phyloP scores from a whole-genome alignment of 208 protist genomes.

The Crithidia fasciculata region DNA sequence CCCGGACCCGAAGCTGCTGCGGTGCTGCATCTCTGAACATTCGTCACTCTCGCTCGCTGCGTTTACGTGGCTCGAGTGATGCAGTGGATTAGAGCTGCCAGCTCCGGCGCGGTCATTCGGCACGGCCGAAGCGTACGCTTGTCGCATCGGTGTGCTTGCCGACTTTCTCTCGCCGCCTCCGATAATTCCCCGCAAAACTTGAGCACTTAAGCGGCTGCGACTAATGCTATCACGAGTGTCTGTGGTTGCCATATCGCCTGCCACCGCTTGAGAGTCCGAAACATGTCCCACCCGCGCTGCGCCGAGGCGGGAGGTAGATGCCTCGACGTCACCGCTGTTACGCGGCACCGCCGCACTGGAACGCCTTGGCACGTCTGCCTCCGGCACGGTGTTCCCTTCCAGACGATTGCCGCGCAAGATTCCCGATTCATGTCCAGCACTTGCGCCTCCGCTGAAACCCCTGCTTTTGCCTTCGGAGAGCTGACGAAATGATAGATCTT shows the following conservation, averaged over 20 bases:
- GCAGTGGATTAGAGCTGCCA: slow-evolving; percentile 16
- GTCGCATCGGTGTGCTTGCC: background rate
- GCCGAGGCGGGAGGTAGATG: background rate
- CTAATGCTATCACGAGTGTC: slow-evolving; percentile 21
- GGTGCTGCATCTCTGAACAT: background rate
- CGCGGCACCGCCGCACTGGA: background rate
- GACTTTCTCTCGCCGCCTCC: background rate
- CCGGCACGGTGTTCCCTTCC: background rate
- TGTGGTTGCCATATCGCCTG: slow-evolving; percentile 11
- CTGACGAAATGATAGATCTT: too few species aligned
- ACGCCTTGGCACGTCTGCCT: background rate
- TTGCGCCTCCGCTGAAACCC: too few species aligned
- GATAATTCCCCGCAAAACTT: slow-evolving; percentile 20
- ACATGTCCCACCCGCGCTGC: slow-evolving; percentile 2
- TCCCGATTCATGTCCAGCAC: background rate
- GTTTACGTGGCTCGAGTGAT: slow-evolving; percentile 1
- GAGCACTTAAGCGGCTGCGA: slow-evolving; percentile 10
- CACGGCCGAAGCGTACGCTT: background rate
- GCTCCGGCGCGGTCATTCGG: background rate
- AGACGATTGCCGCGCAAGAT: background rate
- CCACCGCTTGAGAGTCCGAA: background rate
- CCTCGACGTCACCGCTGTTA: slow-evolving; percentile 9
- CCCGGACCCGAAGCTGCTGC: slow-evolving; percentile 3
- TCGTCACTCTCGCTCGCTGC: background rate
- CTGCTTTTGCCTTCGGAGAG: too few species aligned